Evolutionary conservation across 345 rosid genomes (phyloP).

Genomic region (Pistacia atlantica): DNA sequence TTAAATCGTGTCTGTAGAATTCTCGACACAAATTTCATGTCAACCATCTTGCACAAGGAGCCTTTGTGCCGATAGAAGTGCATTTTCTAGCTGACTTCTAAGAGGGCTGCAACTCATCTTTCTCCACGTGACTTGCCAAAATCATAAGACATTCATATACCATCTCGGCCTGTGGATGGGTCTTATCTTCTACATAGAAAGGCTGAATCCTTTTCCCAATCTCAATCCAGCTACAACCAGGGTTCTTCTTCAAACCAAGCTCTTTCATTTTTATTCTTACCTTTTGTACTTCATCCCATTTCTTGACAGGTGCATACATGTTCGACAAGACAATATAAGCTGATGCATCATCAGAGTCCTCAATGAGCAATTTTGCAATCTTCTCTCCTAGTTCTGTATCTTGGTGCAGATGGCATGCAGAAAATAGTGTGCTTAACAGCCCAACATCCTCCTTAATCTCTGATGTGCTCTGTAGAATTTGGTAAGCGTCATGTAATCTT

Average conservation of each 20-base stretch:
- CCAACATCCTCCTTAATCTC: constrained; percentile 45
- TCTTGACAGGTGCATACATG: constrained; percentile 50
- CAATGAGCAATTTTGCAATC: constrained; percentile 43
- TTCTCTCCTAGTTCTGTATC: constrained; percentile 48
- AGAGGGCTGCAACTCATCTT: too few species aligned
- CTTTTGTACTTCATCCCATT: constrained; percentile 63
- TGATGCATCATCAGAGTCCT: constrained; percentile 50
- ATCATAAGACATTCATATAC: too few species aligned
- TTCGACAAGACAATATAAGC: constrained; percentile 48
- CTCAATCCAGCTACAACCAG: constrained; percentile 85
- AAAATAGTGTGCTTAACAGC: constrained; percentile 65
- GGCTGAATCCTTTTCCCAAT: constrained; percentile 48
- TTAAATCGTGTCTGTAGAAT: too few species aligned
- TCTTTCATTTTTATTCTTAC: constrained; percentile 64
- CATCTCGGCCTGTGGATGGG: too few species aligned
- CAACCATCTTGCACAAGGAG: too few species aligned
- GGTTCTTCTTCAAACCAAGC: constrained; percentile 60
- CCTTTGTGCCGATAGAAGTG: too few species aligned
- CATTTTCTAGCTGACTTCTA: too few species aligned
- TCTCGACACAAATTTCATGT: too few species aligned
- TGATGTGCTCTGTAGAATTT: too few species aligned
- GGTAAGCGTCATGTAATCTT: too few species aligned
- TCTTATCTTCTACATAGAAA: too few species aligned
- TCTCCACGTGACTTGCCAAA: too few species aligned
- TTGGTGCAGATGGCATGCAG: constrained; percentile 57